Evolutionary conservation across 768 basidiomycete species (phyloP).

Genomic region (Calocybe gangraenosa): DNA sequence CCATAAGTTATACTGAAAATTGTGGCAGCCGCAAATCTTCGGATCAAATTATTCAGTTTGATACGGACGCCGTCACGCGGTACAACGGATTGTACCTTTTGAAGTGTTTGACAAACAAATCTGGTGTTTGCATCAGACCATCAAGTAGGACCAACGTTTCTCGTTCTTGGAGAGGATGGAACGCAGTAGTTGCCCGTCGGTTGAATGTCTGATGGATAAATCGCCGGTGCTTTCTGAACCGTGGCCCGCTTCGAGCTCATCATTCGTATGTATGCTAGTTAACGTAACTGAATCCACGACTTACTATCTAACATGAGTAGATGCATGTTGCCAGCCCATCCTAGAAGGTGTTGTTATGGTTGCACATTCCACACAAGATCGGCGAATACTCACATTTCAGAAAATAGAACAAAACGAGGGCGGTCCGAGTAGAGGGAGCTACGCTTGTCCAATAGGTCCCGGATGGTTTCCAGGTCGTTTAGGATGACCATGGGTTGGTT

Average conservation of each 20-base stretch:
- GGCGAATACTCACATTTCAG: constrained; percentile 37
- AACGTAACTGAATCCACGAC: constrained; percentile 10
- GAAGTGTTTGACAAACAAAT: constrained; percentile 37
- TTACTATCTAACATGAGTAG: constrained; percentile 45
- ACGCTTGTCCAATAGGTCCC: constrained; percentile 49
- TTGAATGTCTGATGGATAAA: constrained; percentile 49
- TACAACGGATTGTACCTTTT: constrained; percentile 27
- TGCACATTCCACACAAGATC: background rate
- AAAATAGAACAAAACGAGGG: constrained; percentile 42
- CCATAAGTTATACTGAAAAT: constrained; percentile 49
- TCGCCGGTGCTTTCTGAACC: constrained; percentile 48
- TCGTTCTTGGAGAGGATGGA: constrained; percentile 39
- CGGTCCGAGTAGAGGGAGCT: constrained; percentile 53
- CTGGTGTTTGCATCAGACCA: constrained; percentile 33
- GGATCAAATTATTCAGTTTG: background rate
- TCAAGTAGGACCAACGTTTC: constrained; percentile 39
- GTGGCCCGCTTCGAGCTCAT: constrained; percentile 33
- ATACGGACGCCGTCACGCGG: background rate
- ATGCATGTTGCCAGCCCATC: constrained; percentile 47
- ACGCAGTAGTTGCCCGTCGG: constrained; percentile 32
- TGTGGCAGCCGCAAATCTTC: constrained; percentile 42
- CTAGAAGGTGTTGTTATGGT: constrained; percentile 21
- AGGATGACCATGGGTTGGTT: constrained; percentile 47
- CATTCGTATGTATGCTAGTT: too few relatives aligned
- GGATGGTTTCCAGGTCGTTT: constrained; percentile 39